phyloP scores from a whole-genome alignment of 176 grass and related monocot genomes.

The Oryza meridionalis region DNA sequence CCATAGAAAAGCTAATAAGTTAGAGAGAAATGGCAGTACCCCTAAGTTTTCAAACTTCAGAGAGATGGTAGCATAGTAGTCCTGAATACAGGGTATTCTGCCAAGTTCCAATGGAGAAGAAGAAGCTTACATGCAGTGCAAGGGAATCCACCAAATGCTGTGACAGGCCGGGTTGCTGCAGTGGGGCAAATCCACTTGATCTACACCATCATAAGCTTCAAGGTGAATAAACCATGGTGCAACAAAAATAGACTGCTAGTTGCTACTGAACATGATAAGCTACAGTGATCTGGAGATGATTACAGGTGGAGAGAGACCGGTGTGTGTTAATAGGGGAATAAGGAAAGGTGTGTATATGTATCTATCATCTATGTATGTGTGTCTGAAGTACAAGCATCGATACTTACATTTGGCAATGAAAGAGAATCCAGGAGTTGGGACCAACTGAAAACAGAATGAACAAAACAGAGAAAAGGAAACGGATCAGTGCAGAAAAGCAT shows the following conservation, averaged over 20 bases:
- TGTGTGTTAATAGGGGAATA: constrained; percentile 20
- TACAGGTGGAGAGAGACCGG: constrained; percentile 16
- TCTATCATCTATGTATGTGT: constrained; percentile 7
- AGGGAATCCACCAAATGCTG: constrained; percentile 88
- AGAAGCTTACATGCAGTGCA: constrained; percentile 83
- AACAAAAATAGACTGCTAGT: constrained; percentile 15
- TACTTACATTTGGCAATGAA: constrained; percentile 93
- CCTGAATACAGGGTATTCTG: neutral
- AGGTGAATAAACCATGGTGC: constrained; percentile 36
- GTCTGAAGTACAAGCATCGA: constrained; percentile 42
- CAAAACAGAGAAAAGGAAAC: constrained; percentile 31
- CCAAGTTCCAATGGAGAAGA: neutral
- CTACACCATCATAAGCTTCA: constrained; percentile 48
- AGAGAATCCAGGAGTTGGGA: constrained; percentile 90
- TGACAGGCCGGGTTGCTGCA: constrained; percentile 71
- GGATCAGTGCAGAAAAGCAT: constrained; percentile 41
- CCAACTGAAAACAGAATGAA: constrained; percentile 65
- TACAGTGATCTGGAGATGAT: constrained; percentile 40
- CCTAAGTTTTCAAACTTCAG: constrained; percentile 9
- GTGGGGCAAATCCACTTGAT: constrained; percentile 98
- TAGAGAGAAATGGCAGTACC: neutral
- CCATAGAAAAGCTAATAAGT: constrained; percentile 15
- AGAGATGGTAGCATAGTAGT: neutral
- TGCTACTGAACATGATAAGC: constrained; percentile 24
- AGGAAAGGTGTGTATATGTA: constrained; percentile 19